phyloP scores from a whole-genome alignment of 495 filamentous ascomycete genomes.

The Penicillium subrubescens region DNA sequence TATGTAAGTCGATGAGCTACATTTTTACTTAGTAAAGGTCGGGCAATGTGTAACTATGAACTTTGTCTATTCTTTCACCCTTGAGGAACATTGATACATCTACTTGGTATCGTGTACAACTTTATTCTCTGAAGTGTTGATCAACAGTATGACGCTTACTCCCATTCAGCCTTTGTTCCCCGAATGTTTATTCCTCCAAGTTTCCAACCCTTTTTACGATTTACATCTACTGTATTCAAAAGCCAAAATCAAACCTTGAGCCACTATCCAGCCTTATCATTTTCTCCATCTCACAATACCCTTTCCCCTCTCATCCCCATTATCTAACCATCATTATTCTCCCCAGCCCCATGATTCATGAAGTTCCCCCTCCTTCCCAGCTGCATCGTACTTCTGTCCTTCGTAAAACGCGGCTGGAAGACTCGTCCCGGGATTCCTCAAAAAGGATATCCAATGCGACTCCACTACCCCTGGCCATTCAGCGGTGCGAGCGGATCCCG shows the following conservation, averaged over 20 bases:
- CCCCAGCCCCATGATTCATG: background rate
- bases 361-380: background rate
- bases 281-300: background rate
- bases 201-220: background rate
- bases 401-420: background rate
- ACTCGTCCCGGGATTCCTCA: background rate
- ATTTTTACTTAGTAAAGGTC: no score
- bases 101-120: no score
- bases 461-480: conserved; percentile 12
- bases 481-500: conserved; percentile 2
- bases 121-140: no score
- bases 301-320: background rate
- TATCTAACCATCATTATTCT: background rate
- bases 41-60: no score
- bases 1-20: no score
- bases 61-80: no score
- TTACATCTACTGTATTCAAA: background rate
- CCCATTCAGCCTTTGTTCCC: background rate
- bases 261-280: background rate
- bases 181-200: background rate
- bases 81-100: no score
- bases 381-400: conserved; percentile 22
- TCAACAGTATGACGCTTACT: background rate
- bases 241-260: background rate
- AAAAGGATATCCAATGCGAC: conserved; percentile 3